Evolutionary conservation across 2,329 filamentous ascomycete genomes (phyloP).

Genomic region (Fusarium sp.): DNA sequence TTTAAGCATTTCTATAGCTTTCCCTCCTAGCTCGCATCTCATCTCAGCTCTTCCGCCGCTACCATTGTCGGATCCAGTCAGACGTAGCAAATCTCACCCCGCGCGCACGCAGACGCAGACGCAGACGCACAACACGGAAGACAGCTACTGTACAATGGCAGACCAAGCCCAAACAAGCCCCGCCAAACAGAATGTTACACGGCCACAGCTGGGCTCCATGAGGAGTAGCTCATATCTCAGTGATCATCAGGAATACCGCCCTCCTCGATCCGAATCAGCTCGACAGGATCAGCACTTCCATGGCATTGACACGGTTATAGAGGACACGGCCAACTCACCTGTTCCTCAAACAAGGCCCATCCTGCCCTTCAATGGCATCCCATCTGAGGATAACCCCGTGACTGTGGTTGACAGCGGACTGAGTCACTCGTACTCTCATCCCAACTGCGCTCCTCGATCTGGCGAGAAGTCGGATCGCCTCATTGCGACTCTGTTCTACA

Average conservation of each 20-base stretch:
- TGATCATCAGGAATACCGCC: slow-evolving; percentile 74
- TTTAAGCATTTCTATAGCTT: slow-evolving; percentile 9
- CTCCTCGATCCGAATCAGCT: slow-evolving; percentile 65
- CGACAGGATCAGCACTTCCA: slow-evolving; percentile 63
- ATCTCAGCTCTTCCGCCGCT: not conserved
- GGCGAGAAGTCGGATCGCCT: slow-evolving; percentile 65
- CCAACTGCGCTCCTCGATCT: slow-evolving; percentile 68
- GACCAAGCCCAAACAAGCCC: slow-evolving; percentile 46
- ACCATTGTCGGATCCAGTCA: slow-evolving; percentile 20
- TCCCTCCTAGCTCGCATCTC: slow-evolving; percentile 4
- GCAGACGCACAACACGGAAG: not conserved
- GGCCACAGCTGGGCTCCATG: slow-evolving; percentile 65
- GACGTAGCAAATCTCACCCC: slow-evolving; percentile 36
- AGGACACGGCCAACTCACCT: slow-evolving; percentile 61
- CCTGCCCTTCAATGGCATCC: slow-evolving; percentile 70
- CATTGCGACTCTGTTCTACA: slow-evolving; percentile 75
- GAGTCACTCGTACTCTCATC: slow-evolving; percentile 72
- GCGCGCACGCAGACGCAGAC: slow-evolving; percentile 5
- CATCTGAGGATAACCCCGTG: slow-evolving; percentile 69
- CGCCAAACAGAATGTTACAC: slow-evolving; percentile 53
- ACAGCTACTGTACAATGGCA: slow-evolving; percentile 47
- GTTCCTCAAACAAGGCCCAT: slow-evolving; percentile 57
- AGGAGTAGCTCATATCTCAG: slow-evolving; percentile 72
- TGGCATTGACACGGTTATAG: slow-evolving; percentile 74
- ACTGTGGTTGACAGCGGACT: slow-evolving; percentile 72